A percentile compares a stretch with the other conserved stretches of the same genome.
These are phyloP conservation scores for Gossypium thurberi DNA, from an alignment of 345 rosid species.

Conservation along the genomic window DNA sequence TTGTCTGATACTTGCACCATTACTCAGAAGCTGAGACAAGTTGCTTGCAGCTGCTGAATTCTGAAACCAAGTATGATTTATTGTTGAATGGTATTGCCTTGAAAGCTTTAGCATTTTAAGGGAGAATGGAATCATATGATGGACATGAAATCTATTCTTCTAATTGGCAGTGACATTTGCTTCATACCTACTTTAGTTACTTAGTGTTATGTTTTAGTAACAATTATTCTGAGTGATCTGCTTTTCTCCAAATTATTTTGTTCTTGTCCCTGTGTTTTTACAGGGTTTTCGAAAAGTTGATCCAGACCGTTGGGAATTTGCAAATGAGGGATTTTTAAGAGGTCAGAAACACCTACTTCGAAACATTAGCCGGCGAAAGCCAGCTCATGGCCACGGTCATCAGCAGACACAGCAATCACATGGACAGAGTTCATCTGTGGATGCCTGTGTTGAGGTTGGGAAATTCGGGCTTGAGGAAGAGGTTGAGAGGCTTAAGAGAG, in stretches of 20 bases:
- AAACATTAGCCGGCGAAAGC: slow-evolving; percentile 76
- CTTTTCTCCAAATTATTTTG: not conserved
- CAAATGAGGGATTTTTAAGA: slow-evolving; percentile 86
- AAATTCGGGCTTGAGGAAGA: slow-evolving; percentile 98
- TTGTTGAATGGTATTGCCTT: not conserved
- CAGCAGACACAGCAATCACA: slow-evolving; percentile 58
- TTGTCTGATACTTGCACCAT: not conserved
- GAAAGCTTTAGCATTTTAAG: not conserved
- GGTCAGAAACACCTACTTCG: slow-evolving; percentile 88
- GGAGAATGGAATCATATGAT: not conserved
- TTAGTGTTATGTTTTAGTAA: not conserved
- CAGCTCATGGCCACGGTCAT: slow-evolving; percentile 63
- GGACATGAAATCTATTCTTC: not conserved
- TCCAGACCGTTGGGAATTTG: slow-evolving; percentile 98
- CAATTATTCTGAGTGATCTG: not conserved
- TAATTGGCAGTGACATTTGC: not conserved
- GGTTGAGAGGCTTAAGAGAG: slow-evolving; percentile 96
- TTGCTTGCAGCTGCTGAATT: not conserved
- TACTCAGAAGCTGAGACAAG: not conserved
- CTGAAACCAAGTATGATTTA: not conserved
- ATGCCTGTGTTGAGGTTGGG: slow-evolving; percentile 96
- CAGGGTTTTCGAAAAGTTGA: slow-evolving; percentile 98
- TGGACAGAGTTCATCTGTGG: slow-evolving; percentile 64
- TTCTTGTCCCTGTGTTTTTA: slow-evolving; percentile 1
- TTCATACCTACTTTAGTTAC: not conserved